phyloP scores from a whole-genome alignment of 2,329 filamentous ascomycete genomes.

The Botrytis sinoallii region DNA sequence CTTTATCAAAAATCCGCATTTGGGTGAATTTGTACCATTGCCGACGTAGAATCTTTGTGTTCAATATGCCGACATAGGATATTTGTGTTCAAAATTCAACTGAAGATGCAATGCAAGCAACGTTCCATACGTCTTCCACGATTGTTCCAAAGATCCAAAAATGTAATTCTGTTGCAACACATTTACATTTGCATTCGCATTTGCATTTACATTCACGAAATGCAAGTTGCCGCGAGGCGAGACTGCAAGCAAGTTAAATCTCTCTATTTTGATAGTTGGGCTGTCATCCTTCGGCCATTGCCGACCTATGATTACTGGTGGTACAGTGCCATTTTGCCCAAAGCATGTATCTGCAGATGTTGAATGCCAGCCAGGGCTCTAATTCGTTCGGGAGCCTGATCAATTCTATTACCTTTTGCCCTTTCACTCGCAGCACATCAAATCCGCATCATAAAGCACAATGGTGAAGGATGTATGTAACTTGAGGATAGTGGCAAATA shows the following conservation, averaged over 20 bases:
- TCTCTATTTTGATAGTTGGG: background rate
- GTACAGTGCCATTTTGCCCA: background rate
- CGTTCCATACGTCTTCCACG: constrained; percentile 15
- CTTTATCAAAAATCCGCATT: constrained; percentile 1
- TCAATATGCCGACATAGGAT: background rate
- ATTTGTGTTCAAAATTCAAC: background rate
- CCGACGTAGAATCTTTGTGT: background rate
- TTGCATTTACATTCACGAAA: constrained; percentile 6
- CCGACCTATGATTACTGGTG: constrained; percentile 9
- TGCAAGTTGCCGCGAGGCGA: constrained; percentile 3
- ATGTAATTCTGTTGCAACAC: constrained; percentile 7
- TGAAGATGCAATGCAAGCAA: constrained; percentile 9
- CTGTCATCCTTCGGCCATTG: constrained; percentile 9
- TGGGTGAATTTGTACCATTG: background rate
- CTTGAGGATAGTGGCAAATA: background rate
- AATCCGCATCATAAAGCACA: background rate
- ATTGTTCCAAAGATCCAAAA: constrained; percentile 7
- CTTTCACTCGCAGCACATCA: background rate
- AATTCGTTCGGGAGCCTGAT: background rate
- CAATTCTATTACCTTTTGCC: background rate
- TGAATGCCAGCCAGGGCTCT: background rate
- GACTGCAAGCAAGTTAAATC: background rate
- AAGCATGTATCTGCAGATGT: constrained; percentile 7
- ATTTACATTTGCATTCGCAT: background rate
- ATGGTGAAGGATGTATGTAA: background rate